Base-by-base conservation (phyloP, 2,329 filamentous ascomycete species). In the Herpotrichia juniperi region DNA sequence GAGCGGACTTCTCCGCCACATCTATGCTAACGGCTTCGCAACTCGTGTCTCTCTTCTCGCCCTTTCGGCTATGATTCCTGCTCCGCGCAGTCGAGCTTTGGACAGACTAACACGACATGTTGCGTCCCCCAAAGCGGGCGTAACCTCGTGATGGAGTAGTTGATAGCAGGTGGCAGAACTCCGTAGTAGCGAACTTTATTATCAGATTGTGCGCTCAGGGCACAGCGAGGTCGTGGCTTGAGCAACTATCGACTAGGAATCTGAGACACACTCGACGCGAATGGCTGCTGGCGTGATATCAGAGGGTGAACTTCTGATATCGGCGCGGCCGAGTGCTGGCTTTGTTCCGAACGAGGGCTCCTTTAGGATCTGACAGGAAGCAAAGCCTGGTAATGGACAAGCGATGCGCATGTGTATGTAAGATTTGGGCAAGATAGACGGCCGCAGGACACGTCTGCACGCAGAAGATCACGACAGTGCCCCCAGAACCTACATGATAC, bases 401-500 rank as follows among this genome's bases (percentile, higher is more conserved):
- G 55, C 48, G 51, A 24, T 30, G 26, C 44, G 46, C 45, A 54
- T 54, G 45, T 57, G 47, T 49, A 48, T 51, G 56, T 53, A 31
- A 48, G 46, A 40, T 52, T 48, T 34, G 50, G 37, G 53, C 39
- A 48, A 58, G 46, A 54, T 32, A 48, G 17, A 52, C 22, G 35
- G 46, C 46, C 16, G 48, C 44, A 51, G 45, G 46, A 35, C 28
- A 26, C 42, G 11, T 28, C 49, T 50, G 46, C 46, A 56, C 10
- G 26, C 44, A 47, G 56, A 26, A 50, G 50, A 56, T 53, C 52
- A 52, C 57, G 52, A 58, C 51, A 57, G 53, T 30, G 19, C 48
- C 51, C 58, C 61, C 49, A 44, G 56, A 48, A 52, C 48, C 42
- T 62, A 51, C 60, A 62, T 48, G 40, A 49, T 39, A 48, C 52